A percentile compares a stretch with the other conserved stretches of the same genome.
These are phyloP conservation scores for Pseudovirgaria hyperparasitica DNA, from an alignment of 2,329 filamentous ascomycete species.

Conservation along the genomic window DNA sequence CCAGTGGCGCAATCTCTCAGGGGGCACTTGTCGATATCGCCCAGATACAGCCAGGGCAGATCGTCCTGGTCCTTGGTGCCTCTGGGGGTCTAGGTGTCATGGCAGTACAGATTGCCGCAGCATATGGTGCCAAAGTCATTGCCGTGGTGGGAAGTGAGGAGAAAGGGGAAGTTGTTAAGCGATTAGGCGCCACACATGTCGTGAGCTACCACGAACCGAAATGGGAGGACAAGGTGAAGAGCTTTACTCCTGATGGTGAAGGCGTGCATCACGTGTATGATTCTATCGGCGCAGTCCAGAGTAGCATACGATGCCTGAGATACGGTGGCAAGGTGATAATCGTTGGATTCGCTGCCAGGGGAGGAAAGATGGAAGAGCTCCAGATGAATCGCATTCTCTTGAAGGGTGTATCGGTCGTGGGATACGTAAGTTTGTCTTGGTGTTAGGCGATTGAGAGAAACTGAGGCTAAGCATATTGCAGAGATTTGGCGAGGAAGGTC, in stretches of 20 bases:
- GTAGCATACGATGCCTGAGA: conserved; percentile 40
- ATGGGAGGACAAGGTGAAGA: conserved; percentile 42
- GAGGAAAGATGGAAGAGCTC: conserved; percentile 40
- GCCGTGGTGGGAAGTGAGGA: conserved; percentile 36
- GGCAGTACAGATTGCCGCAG: conserved; percentile 43
- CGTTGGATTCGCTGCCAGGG: conserved; percentile 45
- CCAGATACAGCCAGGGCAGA: conserved; percentile 32
- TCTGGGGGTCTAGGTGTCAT: conserved; percentile 43
- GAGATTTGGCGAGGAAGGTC: conserved; percentile 44
- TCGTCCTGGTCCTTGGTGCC: conserved; percentile 42
- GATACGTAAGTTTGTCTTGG: conserved; percentile 31
- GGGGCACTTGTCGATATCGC: conserved; percentile 34
- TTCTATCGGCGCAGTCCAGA: conserved; percentile 43
- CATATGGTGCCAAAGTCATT: conserved; percentile 40
- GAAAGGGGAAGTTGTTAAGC: conserved; percentile 31
- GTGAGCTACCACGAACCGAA: conserved; percentile 28
- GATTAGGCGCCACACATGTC: conserved; percentile 28
- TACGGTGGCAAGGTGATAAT: conserved; percentile 43
- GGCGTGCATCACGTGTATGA: conserved; percentile 48
- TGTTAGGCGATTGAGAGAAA: neutral
- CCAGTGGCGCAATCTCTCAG: conserved; percentile 42
- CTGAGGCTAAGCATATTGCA: conserved; percentile 8
- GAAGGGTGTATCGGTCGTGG: conserved; percentile 39
- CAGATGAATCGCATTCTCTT: conserved; percentile 42
- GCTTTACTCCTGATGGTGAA: conserved; percentile 30